Conservation (phyloP, 1,284 basidiomycete genomes). For the Boletellus dicymbophilus region DNA sequence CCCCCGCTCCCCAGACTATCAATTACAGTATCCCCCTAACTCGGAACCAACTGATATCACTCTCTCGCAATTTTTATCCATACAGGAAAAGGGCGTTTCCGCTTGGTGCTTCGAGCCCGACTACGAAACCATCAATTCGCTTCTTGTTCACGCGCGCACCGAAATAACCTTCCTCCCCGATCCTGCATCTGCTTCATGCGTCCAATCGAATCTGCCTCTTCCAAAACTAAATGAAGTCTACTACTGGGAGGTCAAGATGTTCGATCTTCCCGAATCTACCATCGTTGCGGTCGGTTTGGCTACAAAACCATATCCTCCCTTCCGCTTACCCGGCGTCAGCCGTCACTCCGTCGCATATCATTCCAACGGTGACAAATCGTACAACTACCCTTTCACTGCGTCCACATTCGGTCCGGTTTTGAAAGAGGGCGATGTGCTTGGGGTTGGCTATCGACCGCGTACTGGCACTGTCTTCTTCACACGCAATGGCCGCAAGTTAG, state of each 20-base stretch:
- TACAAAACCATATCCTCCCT: constrained; percentile 93
- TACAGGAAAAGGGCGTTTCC: constrained; percentile 97
- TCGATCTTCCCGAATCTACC: constrained; percentile 85
- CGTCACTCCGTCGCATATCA: constrained; percentile 96
- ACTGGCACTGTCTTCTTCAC: constrained; percentile 98
- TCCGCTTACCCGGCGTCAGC: constrained; percentile 88
- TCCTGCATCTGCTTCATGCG: constrained; percentile 88
- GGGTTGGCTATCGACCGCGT: constrained; percentile 91
- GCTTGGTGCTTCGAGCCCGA: constrained; percentile 98
- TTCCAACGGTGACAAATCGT: constrained; percentile 95
- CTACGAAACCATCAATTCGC: constrained; percentile 88
- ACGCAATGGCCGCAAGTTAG: constrained; percentile 91
- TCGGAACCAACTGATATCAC: constrained; percentile 96
- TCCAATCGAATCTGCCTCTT: constrained; percentile 92
- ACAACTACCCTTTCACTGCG: constrained; percentile 95
- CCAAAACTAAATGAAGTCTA: constrained; percentile 97
- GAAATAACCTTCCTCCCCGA: constrained; percentile 97
- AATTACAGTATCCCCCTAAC: constrained; percentile 89
- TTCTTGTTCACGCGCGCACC: constrained; percentile 91
- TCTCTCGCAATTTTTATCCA: constrained; percentile 93
- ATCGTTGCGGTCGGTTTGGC: constrained; percentile 88
- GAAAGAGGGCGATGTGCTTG: constrained; percentile 93
- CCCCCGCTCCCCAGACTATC: constrained; percentile 66
- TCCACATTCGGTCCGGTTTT: constrained; percentile 84
- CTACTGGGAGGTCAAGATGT: constrained; percentile 98